These are phyloP conservation scores for Globisporangium irregulare DNA, from an alignment of 352 stramenopile species.

Conservation along the genomic window DNA sequence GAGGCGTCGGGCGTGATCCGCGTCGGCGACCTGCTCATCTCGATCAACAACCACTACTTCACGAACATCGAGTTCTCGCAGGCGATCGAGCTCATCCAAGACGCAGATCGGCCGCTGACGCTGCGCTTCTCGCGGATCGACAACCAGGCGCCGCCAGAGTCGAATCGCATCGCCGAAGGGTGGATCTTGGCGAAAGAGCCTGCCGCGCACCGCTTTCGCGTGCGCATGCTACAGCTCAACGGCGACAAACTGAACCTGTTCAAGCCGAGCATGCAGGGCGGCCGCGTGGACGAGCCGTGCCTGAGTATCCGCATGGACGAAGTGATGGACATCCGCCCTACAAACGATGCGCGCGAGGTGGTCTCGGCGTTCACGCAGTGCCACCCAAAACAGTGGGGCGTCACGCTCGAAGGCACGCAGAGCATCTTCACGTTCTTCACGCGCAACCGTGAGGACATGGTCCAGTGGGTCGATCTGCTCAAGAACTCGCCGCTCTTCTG, in stretches of 20 bases:
- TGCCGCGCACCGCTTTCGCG: slow-evolving; percentile 63
- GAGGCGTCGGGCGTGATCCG: slow-evolving; percentile 75
- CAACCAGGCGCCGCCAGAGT: slow-evolving; percentile 27
- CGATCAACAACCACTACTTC: slow-evolving; percentile 86
- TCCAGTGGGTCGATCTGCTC: slow-evolving; percentile 83
- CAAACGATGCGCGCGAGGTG: slow-evolving; percentile 75
- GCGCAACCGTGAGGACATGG: slow-evolving; percentile 69
- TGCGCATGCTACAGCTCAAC: slow-evolving; percentile 82
- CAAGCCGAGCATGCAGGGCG: slow-evolving; percentile 82
- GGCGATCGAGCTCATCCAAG: slow-evolving; percentile 72
- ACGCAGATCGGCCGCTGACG: slow-evolving; percentile 65
- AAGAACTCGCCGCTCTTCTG: slow-evolving; percentile 86
- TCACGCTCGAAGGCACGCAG: slow-evolving; percentile 77
- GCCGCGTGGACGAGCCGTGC: slow-evolving; percentile 62
- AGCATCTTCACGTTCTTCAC: slow-evolving; percentile 89
- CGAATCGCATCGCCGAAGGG: slow-evolving; percentile 65
- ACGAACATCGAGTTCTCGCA: slow-evolving; percentile 84
- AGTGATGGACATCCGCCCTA: slow-evolving; percentile 79
- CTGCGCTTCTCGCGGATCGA: slow-evolving; percentile 82
- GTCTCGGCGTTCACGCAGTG: slow-evolving; percentile 81
- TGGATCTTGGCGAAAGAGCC: slow-evolving; percentile 87
- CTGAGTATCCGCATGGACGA: slow-evolving; percentile 79
- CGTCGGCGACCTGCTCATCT: slow-evolving; percentile 80
- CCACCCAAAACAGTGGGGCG: slow-evolving; percentile 82
- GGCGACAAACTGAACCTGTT: slow-evolving; percentile 79